Percentiles rank a stretch among this genome's conserved stretches.
These are phyloP conservation scores for Schizonepeta tenuifolia DNA, from an alignment of 257 asterid genomes.

Conservation along the genomic window DNA sequence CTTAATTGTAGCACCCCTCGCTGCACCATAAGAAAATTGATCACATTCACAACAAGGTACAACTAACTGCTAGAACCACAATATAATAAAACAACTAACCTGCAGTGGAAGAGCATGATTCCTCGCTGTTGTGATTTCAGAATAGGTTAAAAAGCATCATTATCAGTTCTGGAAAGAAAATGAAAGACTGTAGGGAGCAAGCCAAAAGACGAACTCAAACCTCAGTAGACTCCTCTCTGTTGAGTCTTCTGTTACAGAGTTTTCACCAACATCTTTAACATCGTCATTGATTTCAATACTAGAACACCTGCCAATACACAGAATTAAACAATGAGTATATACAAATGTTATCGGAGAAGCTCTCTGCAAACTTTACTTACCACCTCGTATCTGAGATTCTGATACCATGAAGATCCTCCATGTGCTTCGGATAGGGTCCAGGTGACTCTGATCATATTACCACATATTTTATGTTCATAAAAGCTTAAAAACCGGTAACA, in stretches of 20 bases:
- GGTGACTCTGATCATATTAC: constrained; percentile 45
- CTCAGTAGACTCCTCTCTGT: constrained; percentile 58
- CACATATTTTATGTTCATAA: neutral
- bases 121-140: too few species aligned
- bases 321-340: constrained; percentile 23
- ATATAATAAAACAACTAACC: constrained; percentile 44
- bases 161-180: too few species aligned
- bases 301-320: constrained; percentile 50
- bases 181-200: neutral
- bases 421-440: constrained; percentile 40
- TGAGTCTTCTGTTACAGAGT: constrained; percentile 47
- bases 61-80: constrained; percentile 27
- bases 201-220: constrained; percentile 46
- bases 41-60: constrained; percentile 10
- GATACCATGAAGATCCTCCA: too few species aligned
- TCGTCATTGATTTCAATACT: constrained; percentile 37
- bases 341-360: constrained; percentile 10
- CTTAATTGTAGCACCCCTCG: constrained; percentile 47
- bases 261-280: constrained; percentile 37
- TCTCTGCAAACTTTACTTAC: constrained; percentile 40
- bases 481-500: constrained; percentile 6
- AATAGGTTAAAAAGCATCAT: too few species aligned
- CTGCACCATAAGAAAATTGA: constrained; percentile 37
- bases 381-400: constrained; percentile 54
- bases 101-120: constrained; percentile 73